These are phyloP conservation scores for Hamigera avellanea DNA, from an alignment of 495 filamentous ascomycete species.

Conservation along the genomic window DNA sequence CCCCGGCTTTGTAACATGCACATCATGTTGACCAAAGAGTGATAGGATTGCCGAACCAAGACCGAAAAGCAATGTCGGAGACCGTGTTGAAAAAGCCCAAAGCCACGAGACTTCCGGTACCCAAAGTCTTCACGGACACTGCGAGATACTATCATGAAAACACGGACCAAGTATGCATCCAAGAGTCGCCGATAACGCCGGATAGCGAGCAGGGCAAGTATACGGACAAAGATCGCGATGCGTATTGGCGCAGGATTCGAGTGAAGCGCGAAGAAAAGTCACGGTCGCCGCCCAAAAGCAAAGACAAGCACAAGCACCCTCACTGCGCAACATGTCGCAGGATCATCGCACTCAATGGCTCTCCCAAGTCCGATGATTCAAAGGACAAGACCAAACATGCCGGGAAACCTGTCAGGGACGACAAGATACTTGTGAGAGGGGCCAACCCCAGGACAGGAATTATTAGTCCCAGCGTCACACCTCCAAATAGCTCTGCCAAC, in stretches of 20 bases:
- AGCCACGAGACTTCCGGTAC: constrained; percentile 24
- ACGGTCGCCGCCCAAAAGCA: constrained; percentile 10
- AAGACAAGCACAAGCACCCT: constrained; percentile 13
- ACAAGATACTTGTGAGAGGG: constrained; percentile 11
- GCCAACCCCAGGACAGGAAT: constrained; percentile 18
- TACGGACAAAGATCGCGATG: constrained; percentile 16
- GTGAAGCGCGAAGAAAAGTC: constrained; percentile 22
- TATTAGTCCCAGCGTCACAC: constrained; percentile 13
- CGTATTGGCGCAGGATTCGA: constrained; percentile 20
- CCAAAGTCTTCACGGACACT: constrained; percentile 12
- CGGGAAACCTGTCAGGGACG: constrained; percentile 5
- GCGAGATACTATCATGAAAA: constrained; percentile 5
- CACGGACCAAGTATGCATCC: not conserved
- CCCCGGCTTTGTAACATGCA: not conserved
- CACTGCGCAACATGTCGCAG: constrained; percentile 12
- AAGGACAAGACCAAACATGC: constrained; percentile 9
- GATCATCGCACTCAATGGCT: constrained; percentile 10
- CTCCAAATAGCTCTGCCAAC: constrained; percentile 2
- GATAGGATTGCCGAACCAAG: not conserved
- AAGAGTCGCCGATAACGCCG: constrained; percentile 5
- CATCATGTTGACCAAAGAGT: not conserved
- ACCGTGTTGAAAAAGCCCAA: constrained; percentile 10
- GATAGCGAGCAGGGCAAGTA: constrained; percentile 10
- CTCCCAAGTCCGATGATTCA: constrained; percentile 9
- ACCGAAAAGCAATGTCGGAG: constrained; percentile 2